phyloP scores from a whole-genome alignment of 2,329 filamentous ascomycete genomes.

The Phialocephala subalpina region DNA sequence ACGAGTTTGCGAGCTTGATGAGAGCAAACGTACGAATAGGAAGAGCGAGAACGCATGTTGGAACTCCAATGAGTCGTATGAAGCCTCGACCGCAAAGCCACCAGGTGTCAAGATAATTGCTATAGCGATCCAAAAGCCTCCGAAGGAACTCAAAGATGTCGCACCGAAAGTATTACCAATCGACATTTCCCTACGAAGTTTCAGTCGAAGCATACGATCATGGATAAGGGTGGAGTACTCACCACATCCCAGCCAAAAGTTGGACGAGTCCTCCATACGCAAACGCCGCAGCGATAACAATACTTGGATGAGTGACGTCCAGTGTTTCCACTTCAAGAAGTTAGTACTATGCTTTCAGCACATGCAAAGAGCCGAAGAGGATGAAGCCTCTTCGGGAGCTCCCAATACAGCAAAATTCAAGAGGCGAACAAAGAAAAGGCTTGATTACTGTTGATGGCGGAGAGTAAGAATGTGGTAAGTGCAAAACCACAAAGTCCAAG shows the following conservation, averaged over 20 bases:
- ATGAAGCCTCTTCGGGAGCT: too few species aligned
- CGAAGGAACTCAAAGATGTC: constrained; percentile 81
- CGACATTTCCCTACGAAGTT: constrained; percentile 76
- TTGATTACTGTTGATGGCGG: constrained; percentile 77
- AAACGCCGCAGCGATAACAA: constrained; percentile 74
- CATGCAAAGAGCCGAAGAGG: too few species aligned
- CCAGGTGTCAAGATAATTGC: constrained; percentile 74
- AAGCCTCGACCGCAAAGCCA: constrained; percentile 66
- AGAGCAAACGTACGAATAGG: constrained; percentile 53
- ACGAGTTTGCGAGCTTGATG: neutral
- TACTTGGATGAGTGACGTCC: constrained; percentile 65
- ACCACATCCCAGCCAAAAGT: constrained; percentile 88
- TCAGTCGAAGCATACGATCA: neutral
- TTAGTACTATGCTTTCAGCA: too few species aligned
- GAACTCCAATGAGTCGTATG: constrained; percentile 57
- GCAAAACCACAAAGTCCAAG: constrained; percentile 27
- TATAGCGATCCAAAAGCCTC: constrained; percentile 84
- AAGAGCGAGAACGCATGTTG: constrained; percentile 76
- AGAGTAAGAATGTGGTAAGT: constrained; percentile 63
- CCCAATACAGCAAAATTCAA: too few species aligned
- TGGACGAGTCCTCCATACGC: constrained; percentile 83
- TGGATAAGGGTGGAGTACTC: constrained; percentile 44
- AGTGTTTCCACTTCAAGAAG: constrained; percentile 71
- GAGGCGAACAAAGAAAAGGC: too few species aligned
- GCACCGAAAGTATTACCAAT: constrained; percentile 89